These are phyloP conservation scores for Syzygium aromaticum DNA, from an alignment of 345 rosid genomes.

Conservation along the genomic window DNA sequence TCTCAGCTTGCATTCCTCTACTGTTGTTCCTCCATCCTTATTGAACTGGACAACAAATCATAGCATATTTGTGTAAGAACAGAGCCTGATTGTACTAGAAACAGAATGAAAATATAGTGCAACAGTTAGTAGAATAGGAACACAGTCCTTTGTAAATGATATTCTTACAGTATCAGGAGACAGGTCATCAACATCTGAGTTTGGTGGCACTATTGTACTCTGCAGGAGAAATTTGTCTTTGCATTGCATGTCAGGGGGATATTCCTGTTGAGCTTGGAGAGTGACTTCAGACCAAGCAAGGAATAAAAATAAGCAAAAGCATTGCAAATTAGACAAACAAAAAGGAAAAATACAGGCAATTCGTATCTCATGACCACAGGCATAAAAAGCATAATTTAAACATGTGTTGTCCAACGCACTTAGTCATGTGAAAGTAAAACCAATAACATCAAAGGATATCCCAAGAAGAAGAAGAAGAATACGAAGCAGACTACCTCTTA, in stretches of 20 bases:
- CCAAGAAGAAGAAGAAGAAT: not conserved
- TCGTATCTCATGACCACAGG: not conserved
- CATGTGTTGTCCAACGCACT: not conserved
- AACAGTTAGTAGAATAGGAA: not conserved
- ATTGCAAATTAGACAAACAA: not conserved
- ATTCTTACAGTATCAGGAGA: slow-evolving; percentile 72
- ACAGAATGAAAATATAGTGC: not conserved
- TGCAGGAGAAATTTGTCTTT: slow-evolving; percentile 95
- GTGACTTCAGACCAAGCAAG: slow-evolving; percentile 47
- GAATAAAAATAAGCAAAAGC: not conserved
- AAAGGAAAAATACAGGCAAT: not conserved
- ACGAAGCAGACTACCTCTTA: slow-evolving; percentile 22
- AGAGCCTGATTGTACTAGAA: not conserved
- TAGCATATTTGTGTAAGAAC: not conserved
- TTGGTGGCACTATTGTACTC: slow-evolving; percentile 68
- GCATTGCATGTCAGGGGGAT: slow-evolving; percentile 86
- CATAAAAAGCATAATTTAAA: not conserved
- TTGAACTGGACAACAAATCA: slow-evolving; percentile 44
- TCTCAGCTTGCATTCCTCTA: slow-evolving; percentile 89
- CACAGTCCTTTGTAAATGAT: not conserved
- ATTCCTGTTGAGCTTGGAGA: slow-evolving; percentile 79
- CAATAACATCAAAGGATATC: not conserved
- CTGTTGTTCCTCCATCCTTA: slow-evolving; percentile 59
- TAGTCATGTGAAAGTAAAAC: not conserved
- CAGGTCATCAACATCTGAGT: slow-evolving; percentile 78